Evolutionary conservation across 768 basidiomycete genomes (phyloP).

Genomic region (Boletus rubroflammeus): DNA sequence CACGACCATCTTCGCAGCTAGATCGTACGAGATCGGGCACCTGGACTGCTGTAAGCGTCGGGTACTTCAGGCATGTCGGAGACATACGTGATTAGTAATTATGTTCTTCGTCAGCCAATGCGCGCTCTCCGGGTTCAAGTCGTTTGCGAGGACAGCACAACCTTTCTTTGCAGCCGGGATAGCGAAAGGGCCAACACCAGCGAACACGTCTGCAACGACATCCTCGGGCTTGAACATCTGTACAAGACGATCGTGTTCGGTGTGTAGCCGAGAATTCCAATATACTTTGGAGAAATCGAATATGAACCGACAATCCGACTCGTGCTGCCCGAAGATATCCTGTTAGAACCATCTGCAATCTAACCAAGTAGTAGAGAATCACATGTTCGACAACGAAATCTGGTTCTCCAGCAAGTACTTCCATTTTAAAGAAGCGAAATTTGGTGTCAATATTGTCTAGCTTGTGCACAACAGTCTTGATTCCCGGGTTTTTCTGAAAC

Average conservation of each 20-base stretch:
- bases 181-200: slow-evolving; percentile 96
- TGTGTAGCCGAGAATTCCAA: slow-evolving; percentile 95
- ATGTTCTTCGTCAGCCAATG: slow-evolving; percentile 76
- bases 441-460: slow-evolving; percentile 77
- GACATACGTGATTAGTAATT: slow-evolving; percentile 66
- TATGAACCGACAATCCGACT: slow-evolving; percentile 81
- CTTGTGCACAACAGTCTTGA: slow-evolving; percentile 95
- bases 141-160: slow-evolving; percentile 86
- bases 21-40: slow-evolving; percentile 67
- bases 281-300: slow-evolving; percentile 97
- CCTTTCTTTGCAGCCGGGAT: slow-evolving; percentile 91
- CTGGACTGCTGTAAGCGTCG: slow-evolving; percentile 30
- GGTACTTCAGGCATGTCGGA: not conserved
- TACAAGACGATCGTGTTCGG: slow-evolving; percentile 88
- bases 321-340: slow-evolving; percentile 48
- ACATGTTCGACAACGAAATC: slow-evolving; percentile 88
- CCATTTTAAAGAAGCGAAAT: slow-evolving; percentile 96
- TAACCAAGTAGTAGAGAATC: slow-evolving; percentile 24
- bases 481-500: slow-evolving; percentile 75
- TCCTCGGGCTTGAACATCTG: slow-evolving; percentile 66
- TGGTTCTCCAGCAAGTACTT: slow-evolving; percentile 87
- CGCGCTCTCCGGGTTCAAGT: slow-evolving; percentile 86
- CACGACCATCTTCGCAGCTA: slow-evolving; percentile 80
- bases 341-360: not conserved
- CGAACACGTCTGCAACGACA: slow-evolving; percentile 90